phyloP scores from a whole-genome alignment of 2,329 filamentous ascomycete genomes.

The Botryotinia globosa region DNA sequence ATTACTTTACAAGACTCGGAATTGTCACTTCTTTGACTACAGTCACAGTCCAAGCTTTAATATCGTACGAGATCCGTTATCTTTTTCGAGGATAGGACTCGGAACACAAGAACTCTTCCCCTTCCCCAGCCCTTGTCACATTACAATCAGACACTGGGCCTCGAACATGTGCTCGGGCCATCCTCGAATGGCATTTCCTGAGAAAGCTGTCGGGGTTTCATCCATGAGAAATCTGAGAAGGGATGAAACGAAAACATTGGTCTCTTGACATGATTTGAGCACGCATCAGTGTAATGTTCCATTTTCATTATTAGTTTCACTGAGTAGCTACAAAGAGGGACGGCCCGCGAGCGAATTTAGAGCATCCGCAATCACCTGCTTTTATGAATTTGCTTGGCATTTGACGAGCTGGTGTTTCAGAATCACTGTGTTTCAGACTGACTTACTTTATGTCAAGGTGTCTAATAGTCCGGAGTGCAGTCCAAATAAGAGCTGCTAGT shows the following conservation, averaged over 20 bases:
- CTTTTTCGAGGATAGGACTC: not conserved
- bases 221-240: not conserved
- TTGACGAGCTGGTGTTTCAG: not conserved
- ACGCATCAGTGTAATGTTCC: not conserved
- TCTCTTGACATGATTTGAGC: not conserved
- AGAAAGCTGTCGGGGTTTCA: not conserved
- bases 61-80: not conserved
- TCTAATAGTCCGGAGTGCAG: not conserved
- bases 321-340: not conserved
- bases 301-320: not conserved
- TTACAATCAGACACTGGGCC: not conserved
- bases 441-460: not conserved
- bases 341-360: not conserved
- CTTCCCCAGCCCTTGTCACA: not conserved
- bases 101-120: not conserved
- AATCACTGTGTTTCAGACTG: not conserved
- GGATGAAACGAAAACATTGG: not conserved
- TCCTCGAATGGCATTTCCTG: not conserved
- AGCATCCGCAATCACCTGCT: not conserved
- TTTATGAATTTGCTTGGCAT: not conserved
- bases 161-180: constrained; percentile 4
- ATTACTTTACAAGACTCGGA: not conserved
- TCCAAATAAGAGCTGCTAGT: not conserved
- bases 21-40: not conserved
- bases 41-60: not conserved